phyloP scores from a whole-genome alignment of 345 rosid species.

The Pistacia integerrima region DNA sequence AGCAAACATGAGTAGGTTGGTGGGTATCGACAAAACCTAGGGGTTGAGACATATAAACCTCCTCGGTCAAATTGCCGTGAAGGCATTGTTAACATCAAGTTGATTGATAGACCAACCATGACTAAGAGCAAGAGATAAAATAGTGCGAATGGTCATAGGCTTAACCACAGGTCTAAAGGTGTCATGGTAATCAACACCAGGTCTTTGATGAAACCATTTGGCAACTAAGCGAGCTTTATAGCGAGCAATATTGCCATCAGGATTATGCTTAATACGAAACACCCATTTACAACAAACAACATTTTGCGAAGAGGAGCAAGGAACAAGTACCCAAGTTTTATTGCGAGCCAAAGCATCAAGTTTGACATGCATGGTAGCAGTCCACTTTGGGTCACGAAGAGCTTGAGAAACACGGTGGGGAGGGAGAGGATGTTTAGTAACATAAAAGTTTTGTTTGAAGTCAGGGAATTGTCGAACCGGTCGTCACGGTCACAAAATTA shows the following conservation, averaged over 20 bases:
- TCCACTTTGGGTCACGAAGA: background rate
- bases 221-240: slow-evolving; percentile 2
- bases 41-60: too few species aligned
- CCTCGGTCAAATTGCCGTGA: background rate
- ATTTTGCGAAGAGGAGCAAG: background rate
- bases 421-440: background rate
- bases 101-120: background rate
- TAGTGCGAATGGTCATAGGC: background rate
- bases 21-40: too few species aligned
- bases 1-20: too few species aligned
- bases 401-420: background rate
- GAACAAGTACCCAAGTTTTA: slow-evolving; percentile 3
- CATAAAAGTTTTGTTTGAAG: too few species aligned
- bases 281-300: slow-evolving; percentile 8
- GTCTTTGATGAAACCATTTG: slow-evolving; percentile 3
- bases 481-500: too few species aligned
- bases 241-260: background rate
- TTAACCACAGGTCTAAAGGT: background rate
- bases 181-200: background rate
- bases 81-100: slow-evolving; percentile 17
- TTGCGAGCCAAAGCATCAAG: background rate
- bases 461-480: too few species aligned
- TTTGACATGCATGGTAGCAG: background rate
- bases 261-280: background rate
- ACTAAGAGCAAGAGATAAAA: background rate